Percentiles rank a stretch among this genome's conserved stretches.
These are phyloP conservation scores for Epichloe amarillans DNA, from an alignment of 2,329 filamentous ascomycete genomes.

Conservation along the genomic window DNA sequence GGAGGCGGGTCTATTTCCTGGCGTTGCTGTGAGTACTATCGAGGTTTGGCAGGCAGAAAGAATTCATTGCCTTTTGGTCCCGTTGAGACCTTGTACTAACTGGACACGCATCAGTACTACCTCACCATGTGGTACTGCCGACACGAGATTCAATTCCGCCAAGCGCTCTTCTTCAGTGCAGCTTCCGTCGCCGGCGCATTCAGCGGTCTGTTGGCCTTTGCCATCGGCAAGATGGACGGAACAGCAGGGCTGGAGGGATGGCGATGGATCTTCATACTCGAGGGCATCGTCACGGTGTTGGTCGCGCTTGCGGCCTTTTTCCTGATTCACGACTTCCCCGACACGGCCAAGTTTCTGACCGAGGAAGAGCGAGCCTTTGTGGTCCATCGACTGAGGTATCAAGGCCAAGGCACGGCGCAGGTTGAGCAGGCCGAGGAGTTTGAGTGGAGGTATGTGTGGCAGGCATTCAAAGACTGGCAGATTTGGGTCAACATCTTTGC, in stretches of 20 bases:
- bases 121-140: conserved; percentile 46
- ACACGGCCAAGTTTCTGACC: conserved; percentile 61
- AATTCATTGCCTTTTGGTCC: not conserved
- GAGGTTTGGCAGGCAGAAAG: not conserved
- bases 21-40: conserved; percentile 33
- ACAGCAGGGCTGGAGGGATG: conserved; percentile 45
- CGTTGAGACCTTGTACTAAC: not conserved
- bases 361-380: conserved; percentile 59
- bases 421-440: conserved; percentile 62
- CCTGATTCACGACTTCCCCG: conserved; percentile 68
- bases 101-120: conserved; percentile 26
- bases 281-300: conserved; percentile 56
- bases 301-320: conserved; percentile 56
- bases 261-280: conserved; percentile 56
- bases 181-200: conserved; percentile 70
- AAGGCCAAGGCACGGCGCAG: conserved; percentile 27
- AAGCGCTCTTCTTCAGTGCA: conserved; percentile 70
- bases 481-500: conserved; percentile 50
- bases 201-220: conserved; percentile 57
- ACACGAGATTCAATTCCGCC: conserved; percentile 39
- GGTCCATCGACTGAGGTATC: conserved; percentile 53
- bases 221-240: conserved; percentile 56
- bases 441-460: conserved; percentile 60
- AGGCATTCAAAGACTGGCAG: conserved; percentile 68
- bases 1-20: conserved; percentile 54